Evolutionary conservation across 1,284 basidiomycete genomes (phyloP).

Genomic region (Macrocystidia cucumis): DNA sequence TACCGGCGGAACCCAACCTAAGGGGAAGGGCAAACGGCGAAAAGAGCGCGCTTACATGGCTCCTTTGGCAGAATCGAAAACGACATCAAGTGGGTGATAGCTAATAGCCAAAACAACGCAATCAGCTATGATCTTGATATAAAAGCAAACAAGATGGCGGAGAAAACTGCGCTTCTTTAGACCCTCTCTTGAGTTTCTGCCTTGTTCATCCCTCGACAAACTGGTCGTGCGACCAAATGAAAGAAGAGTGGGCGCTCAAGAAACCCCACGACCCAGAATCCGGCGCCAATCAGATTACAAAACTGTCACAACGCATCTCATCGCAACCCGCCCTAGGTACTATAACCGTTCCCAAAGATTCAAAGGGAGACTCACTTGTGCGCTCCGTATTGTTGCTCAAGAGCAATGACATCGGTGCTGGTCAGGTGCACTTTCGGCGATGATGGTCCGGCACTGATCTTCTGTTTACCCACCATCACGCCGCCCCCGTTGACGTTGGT

Average conservation of each 20-base stretch:
- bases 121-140: constrained; percentile 12
- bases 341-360: constrained; percentile 13
- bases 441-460: constrained; percentile 4
- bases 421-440: constrained; percentile 23
- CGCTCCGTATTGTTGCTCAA: constrained; percentile 81
- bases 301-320: too few species aligned
- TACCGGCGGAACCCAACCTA: constrained; percentile 3
- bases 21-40: constrained; percentile 19
- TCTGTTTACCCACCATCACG: constrained; percentile 3
- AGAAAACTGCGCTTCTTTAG: constrained; percentile 6
- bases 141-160: constrained; percentile 9
- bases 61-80: constrained; percentile 87
- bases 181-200: constrained; percentile 5
- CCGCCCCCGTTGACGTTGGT: constrained; percentile 6
- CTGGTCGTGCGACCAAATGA: constrained; percentile 13
- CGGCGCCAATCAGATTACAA: too few species aligned
- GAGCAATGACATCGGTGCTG: constrained; percentile 65
- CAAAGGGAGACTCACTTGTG: constrained; percentile 65
- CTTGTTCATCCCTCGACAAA: constrained; percentile 13
- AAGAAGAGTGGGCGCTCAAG: too few species aligned
- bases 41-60: constrained; percentile 60
- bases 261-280: too few species aligned
- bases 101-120: constrained; percentile 49
- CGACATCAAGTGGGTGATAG: constrained; percentile 94
- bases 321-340: too few species aligned